Evolutionary conservation across 2,329 filamentous ascomycete genomes (phyloP).

Genomic region (Venturiaceae sp.): DNA sequence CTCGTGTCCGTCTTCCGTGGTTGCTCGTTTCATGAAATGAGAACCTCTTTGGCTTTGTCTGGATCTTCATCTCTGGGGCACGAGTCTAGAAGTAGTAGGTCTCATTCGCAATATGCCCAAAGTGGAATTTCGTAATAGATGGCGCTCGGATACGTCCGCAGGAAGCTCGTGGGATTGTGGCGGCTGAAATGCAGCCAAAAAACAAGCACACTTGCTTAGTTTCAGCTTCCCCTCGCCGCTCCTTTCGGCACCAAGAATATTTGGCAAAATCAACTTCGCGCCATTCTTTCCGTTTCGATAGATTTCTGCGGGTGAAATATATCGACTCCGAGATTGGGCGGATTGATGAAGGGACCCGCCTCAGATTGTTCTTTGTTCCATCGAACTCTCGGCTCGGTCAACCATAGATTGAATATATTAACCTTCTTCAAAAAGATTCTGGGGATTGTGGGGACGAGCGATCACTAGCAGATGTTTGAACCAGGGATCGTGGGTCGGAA

Average conservation of each 20-base stretch:
- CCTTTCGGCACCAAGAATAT: too few relatives aligned
- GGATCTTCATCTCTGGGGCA: neutral
- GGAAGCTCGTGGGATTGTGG: neutral
- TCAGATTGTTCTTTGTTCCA: neutral
- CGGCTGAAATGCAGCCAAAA: neutral
- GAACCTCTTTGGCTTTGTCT: neutral
- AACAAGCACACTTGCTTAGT: neutral
- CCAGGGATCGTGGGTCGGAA: neutral
- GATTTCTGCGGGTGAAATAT: neutral
- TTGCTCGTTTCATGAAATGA: neutral
- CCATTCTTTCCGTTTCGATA: neutral
- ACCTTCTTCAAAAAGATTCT: conserved; percentile 1
- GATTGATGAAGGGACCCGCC: neutral
- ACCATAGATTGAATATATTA: neutral
- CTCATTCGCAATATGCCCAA: neutral
- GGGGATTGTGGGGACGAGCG: neutral
- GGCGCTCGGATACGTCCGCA: neutral
- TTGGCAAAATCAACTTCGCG: neutral
- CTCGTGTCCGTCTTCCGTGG: neutral
- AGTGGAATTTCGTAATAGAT: neutral
- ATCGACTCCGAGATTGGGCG: neutral
- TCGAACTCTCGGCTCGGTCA: neutral
- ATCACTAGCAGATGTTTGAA: neutral
- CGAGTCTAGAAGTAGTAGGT: neutral
- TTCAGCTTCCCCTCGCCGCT: neutral